Conservation (phyloP, 768 basidiomycete species). For the Leccinellum luteum region DNA sequence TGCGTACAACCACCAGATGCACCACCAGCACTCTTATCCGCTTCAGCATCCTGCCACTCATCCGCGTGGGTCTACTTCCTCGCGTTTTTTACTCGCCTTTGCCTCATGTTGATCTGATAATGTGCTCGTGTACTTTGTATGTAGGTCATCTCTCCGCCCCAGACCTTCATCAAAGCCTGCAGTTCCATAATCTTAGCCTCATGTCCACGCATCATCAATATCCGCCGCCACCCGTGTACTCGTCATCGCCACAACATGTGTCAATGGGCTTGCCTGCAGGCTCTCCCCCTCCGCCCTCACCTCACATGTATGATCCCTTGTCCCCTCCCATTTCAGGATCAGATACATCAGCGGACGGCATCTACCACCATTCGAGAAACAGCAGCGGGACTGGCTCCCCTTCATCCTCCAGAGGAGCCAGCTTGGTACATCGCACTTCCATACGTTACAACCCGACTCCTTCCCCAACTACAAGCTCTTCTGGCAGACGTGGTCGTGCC, state of each 20-base stretch:
- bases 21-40: constrained; percentile 50
- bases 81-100: constrained; percentile 38
- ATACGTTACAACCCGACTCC: constrained; percentile 80
- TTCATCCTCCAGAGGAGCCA: constrained; percentile 71
- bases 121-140: constrained; percentile 47
- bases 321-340: constrained; percentile 87
- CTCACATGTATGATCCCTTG: constrained; percentile 80
- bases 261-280: constrained; percentile 58
- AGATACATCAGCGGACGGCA: constrained; percentile 82
- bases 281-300: constrained; percentile 72
- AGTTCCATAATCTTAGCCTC: constrained; percentile 62
- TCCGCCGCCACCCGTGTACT: constrained; percentile 56
- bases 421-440: constrained; percentile 69
- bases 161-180: constrained; percentile 66
- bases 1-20: constrained; percentile 49
- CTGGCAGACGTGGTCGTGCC: constrained; percentile 60
- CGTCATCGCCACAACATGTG: constrained; percentile 64
- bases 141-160: constrained; percentile 61
- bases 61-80: constrained; percentile 67
- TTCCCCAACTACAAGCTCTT: constrained; percentile 71
- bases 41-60: constrained; percentile 55
- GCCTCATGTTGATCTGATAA: constrained; percentile 70
- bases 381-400: constrained; percentile 74
- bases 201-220: constrained; percentile 70
- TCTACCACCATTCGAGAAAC: constrained; percentile 74